Percentiles rank a stretch among this genome's conserved stretches.
Conservation (phyloP, 768 basidiomycete genomes). For the Rhizopogon vulgaris region DNA sequence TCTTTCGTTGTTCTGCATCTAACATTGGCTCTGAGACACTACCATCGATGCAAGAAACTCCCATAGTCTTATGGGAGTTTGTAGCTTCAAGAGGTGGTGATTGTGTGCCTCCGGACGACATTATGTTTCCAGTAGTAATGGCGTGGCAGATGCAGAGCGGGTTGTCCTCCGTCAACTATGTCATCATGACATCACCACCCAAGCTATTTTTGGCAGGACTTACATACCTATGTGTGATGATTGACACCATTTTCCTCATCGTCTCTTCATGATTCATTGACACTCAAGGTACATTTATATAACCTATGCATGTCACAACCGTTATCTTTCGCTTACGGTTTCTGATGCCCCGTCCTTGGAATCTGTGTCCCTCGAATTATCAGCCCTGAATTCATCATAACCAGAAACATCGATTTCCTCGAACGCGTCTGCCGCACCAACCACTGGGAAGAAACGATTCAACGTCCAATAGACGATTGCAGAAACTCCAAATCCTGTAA, state of each 20-base stretch:
- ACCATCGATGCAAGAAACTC: slow-evolving; percentile 38
- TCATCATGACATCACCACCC: neutral
- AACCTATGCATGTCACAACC: neutral
- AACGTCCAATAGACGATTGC: slow-evolving; percentile 55
- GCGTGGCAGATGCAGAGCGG: neutral
- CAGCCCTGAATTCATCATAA: slow-evolving; percentile 1
- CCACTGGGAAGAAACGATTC: slow-evolving; percentile 56
- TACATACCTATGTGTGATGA: too few species aligned
- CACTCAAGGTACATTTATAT: too few species aligned
- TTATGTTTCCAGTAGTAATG: neutral
- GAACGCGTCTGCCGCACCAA: slow-evolving; percentile 42
- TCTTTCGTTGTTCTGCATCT: slow-evolving; percentile 41
- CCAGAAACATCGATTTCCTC: slow-evolving; percentile 52
- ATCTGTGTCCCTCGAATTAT: neutral
- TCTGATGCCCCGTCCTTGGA: neutral
- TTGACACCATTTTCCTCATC: too few species aligned
- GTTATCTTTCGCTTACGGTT: neutral
- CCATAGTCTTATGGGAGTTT: slow-evolving; percentile 41
- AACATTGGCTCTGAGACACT: slow-evolving; percentile 27
- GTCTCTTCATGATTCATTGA: too few species aligned
- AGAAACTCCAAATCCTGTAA: slow-evolving; percentile 76
- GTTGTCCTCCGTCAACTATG: neutral
- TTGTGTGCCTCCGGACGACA: slow-evolving; percentile 35
- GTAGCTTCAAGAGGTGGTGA: slow-evolving; percentile 52
- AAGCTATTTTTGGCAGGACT: too few species aligned